Conservation (phyloP, 192 early-diverging fungal species). For the Coemansia sp. region DNA sequence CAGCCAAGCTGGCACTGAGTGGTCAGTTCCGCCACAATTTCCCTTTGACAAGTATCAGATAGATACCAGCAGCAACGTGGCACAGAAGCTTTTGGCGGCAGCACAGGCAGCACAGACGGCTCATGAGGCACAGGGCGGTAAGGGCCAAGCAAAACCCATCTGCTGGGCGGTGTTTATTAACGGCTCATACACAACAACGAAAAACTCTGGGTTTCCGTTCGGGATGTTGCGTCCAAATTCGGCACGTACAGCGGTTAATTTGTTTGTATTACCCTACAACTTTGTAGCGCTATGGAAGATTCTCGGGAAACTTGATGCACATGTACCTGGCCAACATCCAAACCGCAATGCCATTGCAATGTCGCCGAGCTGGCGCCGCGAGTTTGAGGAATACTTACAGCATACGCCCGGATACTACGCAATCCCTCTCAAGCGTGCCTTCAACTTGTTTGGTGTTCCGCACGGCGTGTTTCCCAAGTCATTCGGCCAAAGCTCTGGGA, state of each 20-base stretch:
- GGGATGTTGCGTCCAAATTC: constrained; percentile 74
- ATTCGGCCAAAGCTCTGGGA: constrained; percentile 49
- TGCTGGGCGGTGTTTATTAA: constrained; percentile 64
- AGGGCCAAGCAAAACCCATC: constrained; percentile 61
- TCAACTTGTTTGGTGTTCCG: constrained; percentile 49
- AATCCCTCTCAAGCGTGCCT: constrained; percentile 57
- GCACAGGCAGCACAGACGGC: constrained; percentile 48
- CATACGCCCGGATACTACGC: constrained; percentile 68
- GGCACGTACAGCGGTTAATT: constrained; percentile 65
- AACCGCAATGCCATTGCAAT: constrained; percentile 29
- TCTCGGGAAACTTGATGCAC: constrained; percentile 56
- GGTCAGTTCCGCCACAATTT: constrained; percentile 71
- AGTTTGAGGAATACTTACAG: constrained; percentile 65
- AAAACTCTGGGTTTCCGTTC: constrained; percentile 69
- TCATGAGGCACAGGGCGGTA: constrained; percentile 41
- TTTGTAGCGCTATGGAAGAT: constrained; percentile 74
- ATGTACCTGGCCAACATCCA: constrained; percentile 29
- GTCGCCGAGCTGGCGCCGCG: constrained; percentile 57
- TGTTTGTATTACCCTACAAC: constrained; percentile 81
- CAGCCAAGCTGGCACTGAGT: constrained; percentile 56
- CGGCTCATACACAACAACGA: constrained; percentile 60
- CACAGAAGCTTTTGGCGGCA: constrained; percentile 62
- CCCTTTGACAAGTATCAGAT: constrained; percentile 78
- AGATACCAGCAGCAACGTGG: constrained; percentile 60
- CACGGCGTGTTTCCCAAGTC: constrained; percentile 46